These are phyloP conservation scores for Globisporangium acanthophoron DNA, from an alignment of 352 stramenopile species.

Conservation along the genomic window DNA sequence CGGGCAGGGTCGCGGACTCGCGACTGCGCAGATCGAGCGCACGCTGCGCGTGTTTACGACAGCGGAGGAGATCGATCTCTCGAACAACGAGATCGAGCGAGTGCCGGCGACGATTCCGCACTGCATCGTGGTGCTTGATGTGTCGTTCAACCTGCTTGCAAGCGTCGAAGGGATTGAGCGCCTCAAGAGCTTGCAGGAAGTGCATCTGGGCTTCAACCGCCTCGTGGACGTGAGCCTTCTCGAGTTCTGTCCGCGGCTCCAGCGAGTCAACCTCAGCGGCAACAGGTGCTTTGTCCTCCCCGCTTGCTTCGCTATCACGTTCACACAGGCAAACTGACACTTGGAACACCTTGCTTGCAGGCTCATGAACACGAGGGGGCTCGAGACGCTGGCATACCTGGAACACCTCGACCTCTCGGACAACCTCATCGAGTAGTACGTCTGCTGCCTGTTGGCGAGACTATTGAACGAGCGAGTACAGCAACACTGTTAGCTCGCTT, in stretches of 20 bases:
- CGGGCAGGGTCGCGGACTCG: slow-evolving; percentile 44
- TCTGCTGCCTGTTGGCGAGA: slow-evolving; percentile 1
- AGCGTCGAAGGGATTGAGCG: slow-evolving; percentile 43
- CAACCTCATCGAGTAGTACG: slow-evolving; percentile 74
- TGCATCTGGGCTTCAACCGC: slow-evolving; percentile 67
- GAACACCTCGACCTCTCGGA: slow-evolving; percentile 65
- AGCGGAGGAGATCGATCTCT: slow-evolving; percentile 57
- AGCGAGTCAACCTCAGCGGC: slow-evolving; percentile 61
- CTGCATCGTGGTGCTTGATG: slow-evolving; percentile 44
- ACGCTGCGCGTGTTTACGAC: slow-evolving; percentile 65
- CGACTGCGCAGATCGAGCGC: slow-evolving; percentile 45
- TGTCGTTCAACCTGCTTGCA: slow-evolving; percentile 65
- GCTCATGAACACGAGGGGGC: slow-evolving; percentile 48
- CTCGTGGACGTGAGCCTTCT: slow-evolving; percentile 51
- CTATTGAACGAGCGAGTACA: neutral
- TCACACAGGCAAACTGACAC: neutral
- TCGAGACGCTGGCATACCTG: slow-evolving; percentile 60
- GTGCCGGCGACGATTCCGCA: slow-evolving; percentile 42
- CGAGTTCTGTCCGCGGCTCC: slow-evolving; percentile 56
- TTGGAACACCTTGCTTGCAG: slow-evolving; percentile 11
- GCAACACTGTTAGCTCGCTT: no score
- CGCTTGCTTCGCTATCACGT: neutral
- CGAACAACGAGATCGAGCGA: slow-evolving; percentile 69
- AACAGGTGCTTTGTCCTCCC: slow-evolving; percentile 33
- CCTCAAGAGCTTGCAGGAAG: slow-evolving; percentile 57